Evolutionary conservation across 768 basidiomycete species (phyloP), one percentile per base, ranked within the genome.

Genomic region (Pisolithus sp.): DNA sequence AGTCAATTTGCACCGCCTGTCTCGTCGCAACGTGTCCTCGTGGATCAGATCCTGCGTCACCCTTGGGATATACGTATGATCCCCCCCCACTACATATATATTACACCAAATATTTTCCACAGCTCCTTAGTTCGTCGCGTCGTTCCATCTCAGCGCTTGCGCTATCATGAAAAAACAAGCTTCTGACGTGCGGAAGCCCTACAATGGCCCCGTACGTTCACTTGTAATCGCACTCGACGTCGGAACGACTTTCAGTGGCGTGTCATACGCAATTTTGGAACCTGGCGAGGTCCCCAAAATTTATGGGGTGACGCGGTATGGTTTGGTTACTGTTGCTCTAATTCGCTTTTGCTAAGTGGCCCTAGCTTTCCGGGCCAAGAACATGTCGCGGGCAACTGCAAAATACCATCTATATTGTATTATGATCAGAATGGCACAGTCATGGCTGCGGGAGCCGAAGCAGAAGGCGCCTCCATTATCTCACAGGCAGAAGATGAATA

Each of bases 231-330:
- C 88, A 5, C 79, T 90, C 66, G 88, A 90, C 60, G 79, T 90
- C 56, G 88, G 88, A 23, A 90, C 87, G 1, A 90, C 88, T 0
- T 89, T 89, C 61, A 86, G 84, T 59, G 88, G 88, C 15, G 88
- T 85, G 2, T 90, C 88, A 31, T 90, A 90, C 65, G 85, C 87
- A 2, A 86, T 90, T 53, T 79, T 90, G 31, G 86, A 89, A 57
- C 88, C 88, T 10, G 83, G 83, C 7, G 85, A 89, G 62, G 78
- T 89, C 15, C 87, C 88, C 5, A 86, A 87, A 63, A 89, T 90
- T 20, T 76, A 86, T 56, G 86, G 87, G 36, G 85, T 90, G 49
- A 89, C 88, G 52, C 75, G 87, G 87, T 87, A 55, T 24, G 75
- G 54, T 21, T 53, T 18, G 38, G 24, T 3, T 37, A 8, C 43